Evolutionary conservation across 305 asterid species (phyloP).

Genomic region (Caryopteris hybrid): DNA sequence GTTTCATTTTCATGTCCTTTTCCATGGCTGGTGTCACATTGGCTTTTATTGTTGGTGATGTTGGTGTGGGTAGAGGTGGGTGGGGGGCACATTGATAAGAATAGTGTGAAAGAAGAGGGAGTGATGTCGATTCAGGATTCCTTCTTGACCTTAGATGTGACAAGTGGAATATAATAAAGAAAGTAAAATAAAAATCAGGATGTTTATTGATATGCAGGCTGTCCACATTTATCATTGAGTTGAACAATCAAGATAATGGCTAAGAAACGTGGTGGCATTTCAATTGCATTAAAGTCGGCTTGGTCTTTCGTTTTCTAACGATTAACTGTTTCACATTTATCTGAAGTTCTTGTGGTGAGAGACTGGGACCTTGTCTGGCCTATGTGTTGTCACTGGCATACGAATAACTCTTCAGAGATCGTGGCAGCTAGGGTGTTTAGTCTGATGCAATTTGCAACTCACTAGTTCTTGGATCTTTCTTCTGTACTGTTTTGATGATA

Average conservation of each 20-base stretch:
- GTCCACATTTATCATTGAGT: not conserved
- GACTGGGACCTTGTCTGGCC: conserved; percentile 16
- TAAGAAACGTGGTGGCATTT: not conserved
- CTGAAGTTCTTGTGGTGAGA: not conserved
- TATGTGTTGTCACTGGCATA: not conserved
- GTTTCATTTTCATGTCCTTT: not conserved
- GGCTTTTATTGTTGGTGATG: not conserved
- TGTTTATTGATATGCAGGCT: not conserved
- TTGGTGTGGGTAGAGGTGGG: not conserved
- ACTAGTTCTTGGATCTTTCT: not conserved
- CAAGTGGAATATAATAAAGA: not conserved
- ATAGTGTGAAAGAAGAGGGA: not conserved
- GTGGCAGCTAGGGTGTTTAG: not conserved
- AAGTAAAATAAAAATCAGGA: not conserved
- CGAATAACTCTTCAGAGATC: not conserved
- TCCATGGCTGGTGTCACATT: not conserved
- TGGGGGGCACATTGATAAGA: not conserved
- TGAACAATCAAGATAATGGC: not conserved
- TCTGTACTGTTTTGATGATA: not conserved
- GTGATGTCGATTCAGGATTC: conserved; percentile 12
- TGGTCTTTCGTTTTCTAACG: conserved; percentile 8
- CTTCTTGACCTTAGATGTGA: conserved; percentile 1
- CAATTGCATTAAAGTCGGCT: not conserved
- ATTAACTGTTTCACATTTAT: not conserved
- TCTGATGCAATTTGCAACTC: not conserved